These are phyloP conservation scores for Claviceps spartinae DNA, from an alignment of 2,329 filamentous ascomycete genomes.

Conservation along the genomic window DNA sequence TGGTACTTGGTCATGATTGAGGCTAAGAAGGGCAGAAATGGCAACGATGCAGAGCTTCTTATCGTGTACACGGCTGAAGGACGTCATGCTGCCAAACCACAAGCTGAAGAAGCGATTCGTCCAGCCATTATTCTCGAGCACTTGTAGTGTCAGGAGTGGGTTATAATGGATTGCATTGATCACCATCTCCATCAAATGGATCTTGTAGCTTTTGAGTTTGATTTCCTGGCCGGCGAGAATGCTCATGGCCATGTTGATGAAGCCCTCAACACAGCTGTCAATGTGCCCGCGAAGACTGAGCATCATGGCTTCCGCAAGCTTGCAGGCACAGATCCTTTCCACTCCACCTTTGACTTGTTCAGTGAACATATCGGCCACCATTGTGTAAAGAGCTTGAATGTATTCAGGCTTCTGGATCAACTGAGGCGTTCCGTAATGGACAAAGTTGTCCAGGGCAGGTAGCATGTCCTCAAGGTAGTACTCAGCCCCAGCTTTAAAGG, in stretches of 20 bases:
- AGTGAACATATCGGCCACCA: constrained; percentile 90
- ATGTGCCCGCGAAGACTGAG: constrained; percentile 80
- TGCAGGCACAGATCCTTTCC: constrained; percentile 93
- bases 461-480: constrained; percentile 98
- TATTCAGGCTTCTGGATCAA: constrained; percentile 76
- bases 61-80: constrained; percentile 88
- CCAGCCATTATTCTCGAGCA: constrained; percentile 85
- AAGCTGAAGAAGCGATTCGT: constrained; percentile 98
- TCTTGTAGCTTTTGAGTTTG: constrained; percentile 84
- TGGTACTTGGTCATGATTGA: constrained; percentile 72
- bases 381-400: constrained; percentile 75
- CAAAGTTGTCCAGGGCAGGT: constrained; percentile 92
- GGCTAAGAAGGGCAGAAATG: constrained; percentile 70
- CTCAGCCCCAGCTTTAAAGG: constrained; percentile 94
- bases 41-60: constrained; percentile 97
- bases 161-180: constrained; percentile 99
- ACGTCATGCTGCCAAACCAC: constrained; percentile 94
- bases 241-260: constrained; percentile 79
- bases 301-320: constrained; percentile 94
- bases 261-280: constrained; percentile 77
- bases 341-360: constrained; percentile 87
- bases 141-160: constrained; percentile 66
- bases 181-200: constrained; percentile 97
- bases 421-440: constrained; percentile 75
- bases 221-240: constrained; percentile 62